A percentile compares a stretch with the other conserved stretches of the same genome.
phyloP scores from a whole-genome alignment of 2,329 filamentous ascomycete species.

The Claviceps pusilla region DNA sequence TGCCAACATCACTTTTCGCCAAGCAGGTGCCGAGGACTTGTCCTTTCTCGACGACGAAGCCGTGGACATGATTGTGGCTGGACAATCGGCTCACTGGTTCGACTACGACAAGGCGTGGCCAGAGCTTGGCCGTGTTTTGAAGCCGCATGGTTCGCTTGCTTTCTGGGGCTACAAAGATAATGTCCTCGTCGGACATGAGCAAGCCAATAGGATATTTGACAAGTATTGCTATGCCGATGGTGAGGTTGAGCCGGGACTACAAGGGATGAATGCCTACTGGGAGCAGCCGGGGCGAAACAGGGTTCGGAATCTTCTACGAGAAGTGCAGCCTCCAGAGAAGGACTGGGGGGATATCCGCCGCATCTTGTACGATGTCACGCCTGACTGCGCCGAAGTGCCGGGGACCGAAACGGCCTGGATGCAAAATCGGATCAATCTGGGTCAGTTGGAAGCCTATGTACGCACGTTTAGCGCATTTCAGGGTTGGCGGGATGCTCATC shows the following conservation, averaged over 20 bases:
- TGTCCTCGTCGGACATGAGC: constrained; percentile 37
- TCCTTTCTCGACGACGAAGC: constrained; percentile 31
- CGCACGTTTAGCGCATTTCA: constrained; percentile 46
- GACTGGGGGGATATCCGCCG: constrained; percentile 39
- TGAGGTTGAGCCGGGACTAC: constrained; percentile 27
- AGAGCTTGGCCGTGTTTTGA: constrained; percentile 37
- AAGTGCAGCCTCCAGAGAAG: constrained; percentile 33
- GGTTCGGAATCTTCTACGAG: constrained; percentile 34
- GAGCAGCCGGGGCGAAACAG: constrained; percentile 43
- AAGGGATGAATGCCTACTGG: constrained; percentile 44
- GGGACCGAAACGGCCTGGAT: constrained; percentile 30
- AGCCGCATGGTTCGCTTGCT: constrained; percentile 41
- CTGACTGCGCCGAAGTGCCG: constrained; percentile 18
- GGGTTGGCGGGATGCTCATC: constrained; percentile 42
- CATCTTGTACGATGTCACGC: constrained; percentile 42
- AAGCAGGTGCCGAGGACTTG: constrained; percentile 39
- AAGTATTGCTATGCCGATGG: constrained; percentile 38
- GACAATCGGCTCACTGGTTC: constrained; percentile 54
- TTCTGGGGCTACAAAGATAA: constrained; percentile 55
- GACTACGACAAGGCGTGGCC: constrained; percentile 40
- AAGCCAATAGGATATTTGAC: constrained; percentile 37
- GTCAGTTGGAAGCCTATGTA: constrained; percentile 44
- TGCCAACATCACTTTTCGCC: constrained; percentile 32
- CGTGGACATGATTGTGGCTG: constrained; percentile 36
- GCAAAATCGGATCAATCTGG: constrained; percentile 37